Base-by-base conservation (phyloP, 78 protist genomes). In the Pigoraptor vietnamica region DNA sequence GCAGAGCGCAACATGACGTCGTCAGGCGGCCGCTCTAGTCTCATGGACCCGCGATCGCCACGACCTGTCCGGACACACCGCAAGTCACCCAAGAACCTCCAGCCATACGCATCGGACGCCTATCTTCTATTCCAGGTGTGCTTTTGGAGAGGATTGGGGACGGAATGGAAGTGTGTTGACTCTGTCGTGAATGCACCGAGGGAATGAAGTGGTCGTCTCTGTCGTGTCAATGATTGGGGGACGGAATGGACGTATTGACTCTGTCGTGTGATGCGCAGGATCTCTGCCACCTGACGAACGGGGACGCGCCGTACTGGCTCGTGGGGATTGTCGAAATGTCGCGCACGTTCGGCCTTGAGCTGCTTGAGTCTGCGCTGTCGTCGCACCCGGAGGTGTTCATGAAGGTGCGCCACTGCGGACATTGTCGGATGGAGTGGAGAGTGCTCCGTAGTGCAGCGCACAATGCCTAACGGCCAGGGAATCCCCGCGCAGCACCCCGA, bases 281-380 rank as follows among this genome's bases (percentile, higher is more conserved):
- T 32, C 81, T 91, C 1, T 91, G 87, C 86, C 93, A 37, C 24
- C 86, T 91, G 25, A 84, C 88, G 36, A 91, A 91, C 56, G 93
- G 90, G 2, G 93, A 91, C 38, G 33, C 56, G 1, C 89, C 93
- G 0, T 10, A 29, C 0, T 91, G 82, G 84, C 90, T 91, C 79
- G 79, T n/a, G 36, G 93, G 93, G 29, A 56, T 91, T 10, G n/a
- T 34, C 1, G 89, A 91, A 0, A 83, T 86, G 83, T 34, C 93
- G 82, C 86, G 87, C 23, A 83, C 56, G 39, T 86, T 82, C 40
- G 67, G 93, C 38, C 90, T 91, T 25, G 93, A 91, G 37, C 81
- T 91, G 88, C 34, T 91, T 0, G 86, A 91, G 84, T 36, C 90
- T 0, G 81, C 82, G 32, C 93, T 91, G 24, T 2, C 23, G 37